Evolutionary conservation across 768 basidiomycete genomes (phyloP).

Genomic region (Tylopilus sp.): DNA sequence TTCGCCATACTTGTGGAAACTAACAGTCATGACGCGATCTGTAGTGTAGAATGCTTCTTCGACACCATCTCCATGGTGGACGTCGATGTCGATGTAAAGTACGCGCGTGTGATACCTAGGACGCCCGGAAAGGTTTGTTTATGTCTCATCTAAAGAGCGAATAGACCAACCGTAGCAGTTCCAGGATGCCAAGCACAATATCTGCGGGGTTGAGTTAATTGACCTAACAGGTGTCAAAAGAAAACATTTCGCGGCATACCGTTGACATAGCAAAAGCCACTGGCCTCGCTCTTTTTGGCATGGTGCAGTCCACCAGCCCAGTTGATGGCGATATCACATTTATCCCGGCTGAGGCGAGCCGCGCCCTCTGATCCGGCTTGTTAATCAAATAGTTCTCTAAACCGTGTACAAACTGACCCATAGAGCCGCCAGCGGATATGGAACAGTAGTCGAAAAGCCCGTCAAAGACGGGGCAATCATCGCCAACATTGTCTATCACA

Average conservation of each 20-base stretch:
- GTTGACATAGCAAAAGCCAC: constrained; percentile 98
- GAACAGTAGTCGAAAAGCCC: constrained; percentile 99
- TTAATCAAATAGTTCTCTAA: constrained; percentile 1
- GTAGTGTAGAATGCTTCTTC: constrained; percentile 99
- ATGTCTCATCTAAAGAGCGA: background rate
- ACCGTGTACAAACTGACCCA: constrained; percentile 61
- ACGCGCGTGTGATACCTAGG: constrained; percentile 88
- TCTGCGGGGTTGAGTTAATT: constrained; percentile 46
- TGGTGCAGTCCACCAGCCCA: constrained; percentile 99
- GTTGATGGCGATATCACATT: constrained; percentile 98
- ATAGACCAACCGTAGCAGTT: constrained; percentile 69
- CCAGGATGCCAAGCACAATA: constrained; percentile 95
- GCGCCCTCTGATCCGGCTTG: constrained; percentile 75
- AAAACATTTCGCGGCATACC: constrained; percentile 43
- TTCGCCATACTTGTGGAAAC: constrained; percentile 98
- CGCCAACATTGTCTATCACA: constrained; percentile 86
- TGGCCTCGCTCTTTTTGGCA: constrained; percentile 98
- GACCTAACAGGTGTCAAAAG: background rate
- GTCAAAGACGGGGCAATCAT: constrained; percentile 98
- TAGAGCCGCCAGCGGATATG: constrained; percentile 98
- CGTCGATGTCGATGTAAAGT: constrained; percentile 97
- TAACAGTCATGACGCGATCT: constrained; percentile 97
- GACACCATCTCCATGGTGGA: constrained; percentile 98
- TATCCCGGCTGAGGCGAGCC: constrained; percentile 89
- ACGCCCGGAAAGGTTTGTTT: background rate